These are phyloP conservation scores for Geranium incanum DNA, from an alignment of 441 rosid species.

Conservation along the genomic window DNA sequence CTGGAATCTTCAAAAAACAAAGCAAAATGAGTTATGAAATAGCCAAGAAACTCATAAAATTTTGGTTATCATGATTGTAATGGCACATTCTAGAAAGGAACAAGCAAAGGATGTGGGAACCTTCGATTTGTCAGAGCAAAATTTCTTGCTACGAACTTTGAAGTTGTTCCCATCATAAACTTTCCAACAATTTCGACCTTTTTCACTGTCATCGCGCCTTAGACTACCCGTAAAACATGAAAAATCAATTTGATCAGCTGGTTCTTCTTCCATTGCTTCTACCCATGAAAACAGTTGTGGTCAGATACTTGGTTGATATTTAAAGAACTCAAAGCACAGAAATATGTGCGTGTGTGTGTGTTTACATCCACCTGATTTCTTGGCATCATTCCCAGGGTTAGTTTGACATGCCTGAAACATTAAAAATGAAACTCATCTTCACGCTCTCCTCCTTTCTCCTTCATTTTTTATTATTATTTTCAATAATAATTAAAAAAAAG, in stretches of 20 bases:
- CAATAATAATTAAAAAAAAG: background rate
- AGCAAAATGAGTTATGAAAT: background rate
- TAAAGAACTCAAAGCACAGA: background rate
- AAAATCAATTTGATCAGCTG: slow-evolving; percentile 58
- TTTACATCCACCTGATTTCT: slow-evolving; percentile 51
- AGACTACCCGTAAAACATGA: slow-evolving; percentile 83
- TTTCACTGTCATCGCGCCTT: slow-evolving; percentile 74
- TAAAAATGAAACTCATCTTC: slow-evolving; percentile 2
- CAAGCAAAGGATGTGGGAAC: slow-evolving; percentile 23
- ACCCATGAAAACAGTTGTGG: slow-evolving; percentile 14
- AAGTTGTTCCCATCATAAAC: slow-evolving; percentile 85
- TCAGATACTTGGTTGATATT: slow-evolving; percentile 6
- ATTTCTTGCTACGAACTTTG: slow-evolving; percentile 86
- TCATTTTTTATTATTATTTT: no score
- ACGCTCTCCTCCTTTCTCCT: background rate
- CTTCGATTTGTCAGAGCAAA: slow-evolving; percentile 84
- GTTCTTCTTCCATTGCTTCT: slow-evolving; percentile 55
- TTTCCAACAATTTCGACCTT: slow-evolving; percentile 85
- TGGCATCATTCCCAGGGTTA: slow-evolving; percentile 43
- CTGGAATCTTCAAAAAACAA: slow-evolving; percentile 57
- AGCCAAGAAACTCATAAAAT: background rate
- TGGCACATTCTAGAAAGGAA: slow-evolving; percentile 3
- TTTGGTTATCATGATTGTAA: background rate
- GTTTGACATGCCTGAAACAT: slow-evolving; percentile 43
- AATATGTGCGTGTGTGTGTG: slow-evolving; percentile 4